phyloP scores from a whole-genome alignment of 1,139 yeast genomes.

The Martiniozyma asiatica region DNA sequence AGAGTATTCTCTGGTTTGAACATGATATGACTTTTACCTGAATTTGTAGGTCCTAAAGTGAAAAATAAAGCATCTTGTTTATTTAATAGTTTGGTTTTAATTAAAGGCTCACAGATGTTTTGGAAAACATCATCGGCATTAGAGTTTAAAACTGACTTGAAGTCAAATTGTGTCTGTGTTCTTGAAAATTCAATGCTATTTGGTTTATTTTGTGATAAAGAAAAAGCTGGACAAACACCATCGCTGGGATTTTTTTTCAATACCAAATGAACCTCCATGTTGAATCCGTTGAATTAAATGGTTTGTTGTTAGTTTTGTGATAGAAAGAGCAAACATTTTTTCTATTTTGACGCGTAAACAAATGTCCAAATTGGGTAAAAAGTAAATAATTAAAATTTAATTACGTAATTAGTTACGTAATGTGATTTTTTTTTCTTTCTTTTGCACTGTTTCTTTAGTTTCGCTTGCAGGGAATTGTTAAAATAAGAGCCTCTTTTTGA shows the following conservation, averaged over 20 bases:
- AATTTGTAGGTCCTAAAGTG: slow-evolving; percentile 39
- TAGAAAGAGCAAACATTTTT: too few relatives aligned
- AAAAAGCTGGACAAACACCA: slow-evolving; percentile 4
- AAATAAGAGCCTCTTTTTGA: too few relatives aligned
- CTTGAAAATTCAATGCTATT: slow-evolving; percentile 15
- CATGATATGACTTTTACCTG: slow-evolving; percentile 31
- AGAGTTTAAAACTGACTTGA: slow-evolving; percentile 14
- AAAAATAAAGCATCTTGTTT: slow-evolving; percentile 31
- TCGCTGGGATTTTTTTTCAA: slow-evolving; percentile 10
- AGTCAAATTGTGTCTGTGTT: slow-evolving; percentile 17
- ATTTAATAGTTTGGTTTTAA: slow-evolving; percentile 16
- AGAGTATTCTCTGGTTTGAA: slow-evolving; percentile 16
- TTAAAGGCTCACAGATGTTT: slow-evolving; percentile 13
- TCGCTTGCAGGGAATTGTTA: not conserved
- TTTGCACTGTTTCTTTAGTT: too few relatives aligned
- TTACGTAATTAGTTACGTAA: too few relatives aligned
- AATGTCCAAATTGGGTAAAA: too few relatives aligned
- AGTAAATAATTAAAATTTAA: too few relatives aligned
- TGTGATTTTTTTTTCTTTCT: too few relatives aligned
- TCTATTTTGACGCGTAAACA: too few relatives aligned
- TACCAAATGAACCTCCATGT: slow-evolving; percentile 19
- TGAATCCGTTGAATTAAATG: too few relatives aligned
- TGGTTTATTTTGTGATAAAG: slow-evolving; percentile 6
- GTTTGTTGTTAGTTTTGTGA: too few relatives aligned
- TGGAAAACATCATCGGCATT: slow-evolving; percentile 8